Evolutionary conservation across 805 yeast species (phyloP), one percentile per base, ranked within the genome.

Genomic region (Zygotorulaspora danielsina): DNA sequence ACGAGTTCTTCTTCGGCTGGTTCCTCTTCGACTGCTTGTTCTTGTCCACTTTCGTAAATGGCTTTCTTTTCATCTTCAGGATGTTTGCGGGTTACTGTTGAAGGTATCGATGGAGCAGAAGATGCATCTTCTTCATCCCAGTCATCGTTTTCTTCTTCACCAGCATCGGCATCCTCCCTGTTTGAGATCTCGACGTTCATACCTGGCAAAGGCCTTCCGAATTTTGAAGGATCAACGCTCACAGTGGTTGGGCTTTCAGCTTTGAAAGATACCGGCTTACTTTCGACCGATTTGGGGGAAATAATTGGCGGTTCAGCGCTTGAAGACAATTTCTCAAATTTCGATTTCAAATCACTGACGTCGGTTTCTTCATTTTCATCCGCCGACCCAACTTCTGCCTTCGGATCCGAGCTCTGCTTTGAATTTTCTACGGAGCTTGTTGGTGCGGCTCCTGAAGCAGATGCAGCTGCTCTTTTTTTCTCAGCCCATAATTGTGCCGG

Each of bases 401-500:
- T n/a, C 9, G 31, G 6, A 6, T 15, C 7, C 18, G 5, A 15
- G 15, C 9, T n/a, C 5, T 27, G 12, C 3, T n/a, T 12, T 5
- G 15, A 5, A 15, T 15, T 15, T 12, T 20, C 19, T n/a, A 22
- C 35, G 10, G 41, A 27, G n/a, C 13, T 19, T 2, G 32, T 13
- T 60, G 10, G 21, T 10, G 28, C 65, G 3, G 53, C 65, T 21
- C 61, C 63, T 11, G 61, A 50, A 18, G 62, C 61, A 18, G 50
- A 32, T 21, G 45, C 38, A 16, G 32, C 47, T 58, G 79, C 73
- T 34, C 87, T 95, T 57, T 81, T 78, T 66, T 81, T 84, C 59
- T 84, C 96, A 17, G 96, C 97, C 97, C 97, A 88, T 19, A 85
- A 54, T 66, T 88, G 96, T 19, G 96, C 96, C 17, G 97, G 96